Percentiles rank a stretch among this genome's conserved stretches.
These are phyloP conservation scores for Flaveria robusta DNA, from an alignment of 129 eudicot species.

Conservation along the genomic window DNA sequence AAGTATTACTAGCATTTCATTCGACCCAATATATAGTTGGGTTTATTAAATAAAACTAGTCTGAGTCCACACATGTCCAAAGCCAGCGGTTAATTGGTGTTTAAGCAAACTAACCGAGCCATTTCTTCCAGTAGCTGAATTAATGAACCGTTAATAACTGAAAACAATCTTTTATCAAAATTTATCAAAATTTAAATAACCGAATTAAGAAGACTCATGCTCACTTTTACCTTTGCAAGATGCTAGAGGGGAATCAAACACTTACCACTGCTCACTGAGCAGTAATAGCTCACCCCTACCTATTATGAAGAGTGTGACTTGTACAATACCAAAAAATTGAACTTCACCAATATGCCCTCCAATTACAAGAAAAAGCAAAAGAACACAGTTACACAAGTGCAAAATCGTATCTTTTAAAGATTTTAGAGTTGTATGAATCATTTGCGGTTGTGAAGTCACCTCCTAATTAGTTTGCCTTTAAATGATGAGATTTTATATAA, in stretches of 20 bases:
- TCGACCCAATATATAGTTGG: background rate
- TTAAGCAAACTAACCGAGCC: background rate
- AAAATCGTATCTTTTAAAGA: background rate
- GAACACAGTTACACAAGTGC: background rate
- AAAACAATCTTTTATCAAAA: no score
- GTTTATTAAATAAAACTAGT: background rate
- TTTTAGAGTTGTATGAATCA: background rate
- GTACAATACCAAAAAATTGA: background rate
- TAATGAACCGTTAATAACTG: no score
- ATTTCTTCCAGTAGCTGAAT: no score
- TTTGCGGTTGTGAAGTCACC: background rate
- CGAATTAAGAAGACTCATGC: background rate
- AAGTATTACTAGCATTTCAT: background rate
- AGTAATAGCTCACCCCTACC: background rate
- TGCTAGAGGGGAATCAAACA: background rate
- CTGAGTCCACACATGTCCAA: background rate
- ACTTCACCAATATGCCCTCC: no score
- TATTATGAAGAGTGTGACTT: background rate
- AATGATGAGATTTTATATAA: background rate
- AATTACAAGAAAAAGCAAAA: background rate
- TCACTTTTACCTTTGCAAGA: background rate
- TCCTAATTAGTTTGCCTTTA: background rate
- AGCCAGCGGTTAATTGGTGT: no score
- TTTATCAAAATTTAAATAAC: no score
- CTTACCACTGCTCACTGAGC: background rate